Evolutionary conservation across 768 basidiomycete genomes (phyloP), one percentile per base, ranked within the genome.

Genomic region (Trametes cinnabarina): DNA sequence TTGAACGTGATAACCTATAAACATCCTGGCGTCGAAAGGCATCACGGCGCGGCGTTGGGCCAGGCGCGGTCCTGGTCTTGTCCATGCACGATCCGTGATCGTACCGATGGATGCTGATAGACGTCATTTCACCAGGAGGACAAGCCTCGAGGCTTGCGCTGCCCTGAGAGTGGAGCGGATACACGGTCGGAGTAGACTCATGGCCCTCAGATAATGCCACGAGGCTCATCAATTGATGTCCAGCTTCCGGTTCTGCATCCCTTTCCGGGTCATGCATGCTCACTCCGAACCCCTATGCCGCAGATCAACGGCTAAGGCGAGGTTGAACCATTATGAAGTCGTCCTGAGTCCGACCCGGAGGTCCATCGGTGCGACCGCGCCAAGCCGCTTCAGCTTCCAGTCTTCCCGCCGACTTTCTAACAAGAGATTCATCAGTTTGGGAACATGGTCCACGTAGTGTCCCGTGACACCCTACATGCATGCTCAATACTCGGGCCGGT

Each of bases 141-240:
- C 22, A 17, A 3, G 9, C 35, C 37, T 19, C 37, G 23, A 20
- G 35, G 20, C 25, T 14, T 23, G 15, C 23, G 22, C 28, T 30
- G 28, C 47, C 47, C n/a, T 9, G 49, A 25, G 17, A 3, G 22
- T 50, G 49, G 49, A 50, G 35, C 49, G 49, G 49, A 28, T 26
- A 19, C 8, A 7, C 49, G 49, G 49, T 3, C 37, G 32, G 17
- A 26, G 37, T 5, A 14, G 10, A 23, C 22, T 23, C 34, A 22
- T 11, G 19, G n/a, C n/a, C 34, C n/a, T 49, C 19, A 32, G 11
- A 30, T 20, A 30, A 49, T 37, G 47, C 47, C 49, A 50, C 49
- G 49, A 50, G 49, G 49, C 34, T 10, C 37, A 50, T 50, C 49
- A 37, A 50, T 50, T 40, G 49, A 50, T 50, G 22, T 10, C 3